Percentiles rank a stretch among this genome's conserved stretches.
phyloP scores from a whole-genome alignment of 2,329 filamentous ascomycete species.

The Didymella lethalis region DNA sequence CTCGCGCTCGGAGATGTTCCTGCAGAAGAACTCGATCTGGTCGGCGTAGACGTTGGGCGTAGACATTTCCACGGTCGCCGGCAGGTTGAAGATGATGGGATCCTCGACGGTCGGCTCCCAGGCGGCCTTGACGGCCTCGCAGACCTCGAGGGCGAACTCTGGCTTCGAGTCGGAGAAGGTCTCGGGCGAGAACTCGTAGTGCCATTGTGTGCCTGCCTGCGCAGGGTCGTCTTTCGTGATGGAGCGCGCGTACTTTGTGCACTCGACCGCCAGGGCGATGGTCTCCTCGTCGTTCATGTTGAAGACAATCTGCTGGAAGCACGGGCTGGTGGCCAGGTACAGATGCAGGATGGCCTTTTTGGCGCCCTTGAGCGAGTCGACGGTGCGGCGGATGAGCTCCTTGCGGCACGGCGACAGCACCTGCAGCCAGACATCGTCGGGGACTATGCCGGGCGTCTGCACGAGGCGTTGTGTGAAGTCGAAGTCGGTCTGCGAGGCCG shows the following conservation, averaged over 20 bases:
- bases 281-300: constrained; percentile 83
- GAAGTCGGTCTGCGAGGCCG: constrained; percentile 93
- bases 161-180: constrained; percentile 89
- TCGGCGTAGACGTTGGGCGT: constrained; percentile 97
- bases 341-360: constrained; percentile 96
- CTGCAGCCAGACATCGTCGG: constrained; percentile 90
- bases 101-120: constrained; percentile 84
- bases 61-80: constrained; percentile 92
- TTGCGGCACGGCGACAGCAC: constrained; percentile 91
- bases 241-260: constrained; percentile 83
- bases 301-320: constrained; percentile 92
- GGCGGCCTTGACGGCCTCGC: constrained; percentile 90
- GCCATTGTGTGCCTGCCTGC: constrained; percentile 69
- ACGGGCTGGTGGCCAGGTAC: constrained; percentile 94
- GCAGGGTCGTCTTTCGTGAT: constrained; percentile 82
- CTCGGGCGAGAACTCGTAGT: constrained; percentile 85
- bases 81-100: constrained; percentile 95
- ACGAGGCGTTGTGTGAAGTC: constrained; percentile 90
- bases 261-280: constrained; percentile 81
- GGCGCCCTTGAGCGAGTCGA: constrained; percentile 85
- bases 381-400: constrained; percentile 87
- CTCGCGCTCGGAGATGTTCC: constrained; percentile 81
- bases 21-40: constrained; percentile 95
- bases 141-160: constrained; percentile 83
- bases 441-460: constrained; percentile 81